Evolutionary conservation across 768 basidiomycete genomes (phyloP).

Genomic region (Phallus indusiatus): DNA sequence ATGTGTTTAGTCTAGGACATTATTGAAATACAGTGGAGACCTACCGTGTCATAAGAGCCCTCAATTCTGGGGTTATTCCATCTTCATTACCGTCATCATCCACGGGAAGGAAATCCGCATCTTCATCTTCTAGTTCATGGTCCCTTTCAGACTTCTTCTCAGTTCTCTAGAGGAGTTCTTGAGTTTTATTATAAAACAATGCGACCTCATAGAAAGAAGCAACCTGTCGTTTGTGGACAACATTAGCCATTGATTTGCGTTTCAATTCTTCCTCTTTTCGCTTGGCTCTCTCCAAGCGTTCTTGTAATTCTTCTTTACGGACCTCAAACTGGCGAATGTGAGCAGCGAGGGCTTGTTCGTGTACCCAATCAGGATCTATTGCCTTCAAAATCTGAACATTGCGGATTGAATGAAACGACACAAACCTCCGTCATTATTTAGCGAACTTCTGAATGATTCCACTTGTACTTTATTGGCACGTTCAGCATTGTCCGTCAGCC

Average conservation of each 20-base stretch:
- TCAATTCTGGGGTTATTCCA: slow-evolving; percentile 69
- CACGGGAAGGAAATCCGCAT: slow-evolving; percentile 69
- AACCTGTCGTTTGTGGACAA: slow-evolving; percentile 52
- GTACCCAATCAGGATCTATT: slow-evolving; percentile 65
- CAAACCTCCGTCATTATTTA: slow-evolving; percentile 2
- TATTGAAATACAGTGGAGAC: slow-evolving; percentile 16
- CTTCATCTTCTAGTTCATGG: slow-evolving; percentile 34
- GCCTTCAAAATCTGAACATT: slow-evolving; percentile 6
- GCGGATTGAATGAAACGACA: no score
- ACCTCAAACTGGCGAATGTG: slow-evolving; percentile 57
- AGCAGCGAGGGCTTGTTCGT: slow-evolving; percentile 59
- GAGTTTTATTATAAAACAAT: neutral
- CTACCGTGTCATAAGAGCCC: slow-evolving; percentile 73
- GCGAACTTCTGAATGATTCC: slow-evolving; percentile 20
- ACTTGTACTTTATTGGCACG: slow-evolving; percentile 62
- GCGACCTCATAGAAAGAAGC: slow-evolving; percentile 10
- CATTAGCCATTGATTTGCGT: slow-evolving; percentile 36
- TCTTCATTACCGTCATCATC: slow-evolving; percentile 27
- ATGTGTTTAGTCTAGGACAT: neutral
- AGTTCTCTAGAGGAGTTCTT: neutral
- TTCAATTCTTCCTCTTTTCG: slow-evolving; percentile 51
- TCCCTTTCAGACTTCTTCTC: slow-evolving; percentile 15
- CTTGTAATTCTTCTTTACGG: slow-evolving; percentile 55
- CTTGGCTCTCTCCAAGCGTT: slow-evolving; percentile 47
- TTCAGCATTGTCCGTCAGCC: slow-evolving; percentile 61